Conservation (phyloP, 2,329 filamentous ascomycete genomes). For the Colletotrichum orbiculare region DNA sequence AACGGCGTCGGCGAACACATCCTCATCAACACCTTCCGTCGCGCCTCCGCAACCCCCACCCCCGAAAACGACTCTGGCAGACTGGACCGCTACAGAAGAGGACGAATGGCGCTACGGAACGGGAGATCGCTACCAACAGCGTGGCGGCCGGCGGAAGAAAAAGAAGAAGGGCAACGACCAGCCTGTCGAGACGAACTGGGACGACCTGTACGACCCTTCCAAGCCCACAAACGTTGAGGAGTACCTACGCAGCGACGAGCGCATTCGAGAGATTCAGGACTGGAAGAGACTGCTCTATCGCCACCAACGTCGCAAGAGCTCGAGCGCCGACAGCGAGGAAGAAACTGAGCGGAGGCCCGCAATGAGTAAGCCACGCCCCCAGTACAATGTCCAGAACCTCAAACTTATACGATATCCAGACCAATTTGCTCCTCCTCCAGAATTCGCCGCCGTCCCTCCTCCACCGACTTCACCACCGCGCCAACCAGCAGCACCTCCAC, state of each 20-base stretch:
- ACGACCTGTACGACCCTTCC: conserved; percentile 88
- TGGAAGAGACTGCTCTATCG: conserved; percentile 88
- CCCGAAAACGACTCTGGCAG: conserved; percentile 77
- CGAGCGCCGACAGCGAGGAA: conserved; percentile 54
- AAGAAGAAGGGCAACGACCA: conserved; percentile 73
- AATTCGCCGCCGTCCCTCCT: conserved; percentile 68
- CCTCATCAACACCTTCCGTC: conserved; percentile 45
- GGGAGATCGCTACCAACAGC: conserved; percentile 72
- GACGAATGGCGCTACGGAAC: conserved; percentile 78
- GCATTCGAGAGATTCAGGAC: conserved; percentile 80
- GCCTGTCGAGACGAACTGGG: conserved; percentile 79
- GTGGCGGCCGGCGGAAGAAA: conserved; percentile 82
- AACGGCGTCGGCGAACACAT: conserved; percentile 42
- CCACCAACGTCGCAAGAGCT: conserved; percentile 67
- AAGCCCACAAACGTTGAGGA: conserved; percentile 86
- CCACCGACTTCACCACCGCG: conserved; percentile 58
- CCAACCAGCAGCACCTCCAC: conserved; percentile 56
- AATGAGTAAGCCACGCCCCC: conserved; percentile 36
- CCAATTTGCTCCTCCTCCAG: conserved; percentile 69
- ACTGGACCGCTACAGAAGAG: conserved; percentile 83
- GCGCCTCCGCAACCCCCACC: conserved; percentile 53
- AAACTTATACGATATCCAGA: conserved; percentile 50
- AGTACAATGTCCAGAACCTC: neutral
- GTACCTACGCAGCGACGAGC: conserved; percentile 86
- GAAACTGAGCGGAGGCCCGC: conserved; percentile 46